Conservation (phyloP, 2,329 filamentous ascomycete genomes). For the Cercospora citrullina region DNA sequence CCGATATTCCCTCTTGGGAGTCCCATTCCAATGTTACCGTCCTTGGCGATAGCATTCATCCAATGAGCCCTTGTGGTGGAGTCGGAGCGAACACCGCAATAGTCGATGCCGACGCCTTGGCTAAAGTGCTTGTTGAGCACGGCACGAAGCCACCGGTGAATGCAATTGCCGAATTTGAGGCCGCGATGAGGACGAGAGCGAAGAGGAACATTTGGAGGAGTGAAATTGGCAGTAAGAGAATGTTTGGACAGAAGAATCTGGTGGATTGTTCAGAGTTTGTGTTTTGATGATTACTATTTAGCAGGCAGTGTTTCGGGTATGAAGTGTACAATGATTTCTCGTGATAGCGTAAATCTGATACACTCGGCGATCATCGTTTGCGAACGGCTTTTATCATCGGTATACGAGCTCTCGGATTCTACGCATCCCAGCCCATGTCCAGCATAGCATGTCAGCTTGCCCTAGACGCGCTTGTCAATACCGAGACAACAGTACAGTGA, state of each 20-base stretch:
- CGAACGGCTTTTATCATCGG: not conserved
- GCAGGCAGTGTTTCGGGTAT: not conserved
- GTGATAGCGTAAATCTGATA: too few relatives aligned
- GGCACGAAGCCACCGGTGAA: constrained; percentile 31
- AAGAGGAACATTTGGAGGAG: constrained; percentile 35
- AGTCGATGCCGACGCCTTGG: constrained; percentile 45
- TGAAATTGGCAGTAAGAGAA: constrained; percentile 30
- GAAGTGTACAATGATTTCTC: not conserved
- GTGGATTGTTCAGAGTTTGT: constrained; percentile 19
- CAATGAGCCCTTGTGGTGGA: constrained; percentile 50
- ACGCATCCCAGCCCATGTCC: not conserved
- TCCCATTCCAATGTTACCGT: constrained; percentile 42
- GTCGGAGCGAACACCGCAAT: constrained; percentile 51
- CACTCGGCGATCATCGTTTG: not conserved
- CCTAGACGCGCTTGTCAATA: not conserved
- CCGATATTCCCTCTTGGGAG: constrained; percentile 39
- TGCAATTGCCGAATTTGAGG: constrained; percentile 40
- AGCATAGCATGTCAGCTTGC: too few relatives aligned
- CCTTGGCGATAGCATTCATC: constrained; percentile 49
- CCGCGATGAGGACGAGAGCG: constrained; percentile 41
- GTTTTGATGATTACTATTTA: not conserved
- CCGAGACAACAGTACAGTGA: not conserved
- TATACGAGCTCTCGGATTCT: not conserved
- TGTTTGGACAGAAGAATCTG: constrained; percentile 31
- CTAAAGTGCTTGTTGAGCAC: constrained; percentile 40